These are phyloP conservation scores for Arachnomyces sp. DNA, from an alignment of 2,329 filamentous ascomycete genomes.

Conservation along the genomic window DNA sequence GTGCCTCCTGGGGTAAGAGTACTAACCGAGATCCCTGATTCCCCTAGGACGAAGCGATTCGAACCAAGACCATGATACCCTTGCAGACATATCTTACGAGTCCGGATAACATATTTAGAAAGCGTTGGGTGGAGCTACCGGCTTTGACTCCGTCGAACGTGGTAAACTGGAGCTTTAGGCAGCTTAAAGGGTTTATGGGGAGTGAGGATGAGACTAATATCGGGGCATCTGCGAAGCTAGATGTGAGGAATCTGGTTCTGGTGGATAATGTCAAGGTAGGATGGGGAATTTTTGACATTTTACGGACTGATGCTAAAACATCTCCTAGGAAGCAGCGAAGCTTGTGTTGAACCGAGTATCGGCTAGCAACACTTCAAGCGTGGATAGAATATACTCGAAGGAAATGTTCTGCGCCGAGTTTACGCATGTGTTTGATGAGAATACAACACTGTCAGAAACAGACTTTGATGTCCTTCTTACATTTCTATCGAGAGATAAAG, in stretches of 20 bases:
- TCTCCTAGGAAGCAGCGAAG: slow-evolving; percentile 43
- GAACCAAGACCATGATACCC: slow-evolving; percentile 60
- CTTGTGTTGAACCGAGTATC: slow-evolving; percentile 42
- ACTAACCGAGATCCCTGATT: not conserved
- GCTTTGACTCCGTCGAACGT: slow-evolving; percentile 57
- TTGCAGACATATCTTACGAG: slow-evolving; percentile 58
- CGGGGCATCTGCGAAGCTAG: slow-evolving; percentile 26
- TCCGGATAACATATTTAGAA: slow-evolving; percentile 62
- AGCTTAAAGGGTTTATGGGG: slow-evolving; percentile 52
- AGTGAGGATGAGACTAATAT: slow-evolving; percentile 33
- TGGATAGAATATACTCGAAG: slow-evolving; percentile 61
- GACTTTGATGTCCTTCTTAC: slow-evolving; percentile 64
- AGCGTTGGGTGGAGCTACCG: slow-evolving; percentile 50
- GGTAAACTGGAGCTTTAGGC: slow-evolving; percentile 65
- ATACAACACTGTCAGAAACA: slow-evolving; percentile 46
- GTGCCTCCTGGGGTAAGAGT: too few relatives aligned
- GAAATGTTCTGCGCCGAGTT: slow-evolving; percentile 56
- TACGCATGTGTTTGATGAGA: slow-evolving; percentile 42
- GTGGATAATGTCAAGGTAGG: slow-evolving; percentile 51
- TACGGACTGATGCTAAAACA: not conserved
- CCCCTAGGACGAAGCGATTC: slow-evolving; percentile 57
- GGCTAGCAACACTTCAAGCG: slow-evolving; percentile 40
- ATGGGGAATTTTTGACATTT: not conserved
- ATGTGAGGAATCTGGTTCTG: slow-evolving; percentile 37
- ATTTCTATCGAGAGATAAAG: slow-evolving; percentile 61